Evolutionary conservation across 208 protist species (phyloP).

Genomic region (Trichomonas vaginalis): DNA sequence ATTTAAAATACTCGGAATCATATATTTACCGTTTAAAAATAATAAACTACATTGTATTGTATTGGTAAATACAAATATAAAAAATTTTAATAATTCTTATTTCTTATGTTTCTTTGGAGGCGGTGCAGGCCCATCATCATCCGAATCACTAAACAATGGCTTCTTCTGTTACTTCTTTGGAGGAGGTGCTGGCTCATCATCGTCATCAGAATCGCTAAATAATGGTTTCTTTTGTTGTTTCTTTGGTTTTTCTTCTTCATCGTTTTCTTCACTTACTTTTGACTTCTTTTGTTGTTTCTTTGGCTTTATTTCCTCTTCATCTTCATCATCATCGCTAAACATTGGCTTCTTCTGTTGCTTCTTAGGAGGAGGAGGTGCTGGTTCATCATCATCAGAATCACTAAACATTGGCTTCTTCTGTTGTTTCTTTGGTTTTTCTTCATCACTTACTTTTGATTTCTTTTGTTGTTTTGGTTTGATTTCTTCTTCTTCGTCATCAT

Average conservation of each 20-base stretch:
- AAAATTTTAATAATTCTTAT: too few species aligned
- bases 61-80: too few species aligned
- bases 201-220: too few species aligned
- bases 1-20: too few species aligned
- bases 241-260: too few species aligned
- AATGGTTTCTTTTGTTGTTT: not conserved
- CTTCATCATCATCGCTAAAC: not conserved
- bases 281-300: not conserved
- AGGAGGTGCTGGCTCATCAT: too few species aligned
- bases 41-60: too few species aligned
- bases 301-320: not conserved
- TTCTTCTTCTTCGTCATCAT: not conserved
- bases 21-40: too few species aligned
- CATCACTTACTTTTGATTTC: too few species aligned
- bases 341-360: not conserved
- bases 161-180: not conserved
- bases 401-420: not conserved
- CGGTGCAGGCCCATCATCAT: not conserved
- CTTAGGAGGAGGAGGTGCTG: not conserved
- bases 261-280: too few species aligned
- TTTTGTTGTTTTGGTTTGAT: too few species aligned
- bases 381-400: not conserved
- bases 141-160: not conserved
- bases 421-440: too few species aligned
- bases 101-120: not conserved